Evolutionary conservation across 75 land plant species (phyloP), one percentile per base, ranked within the genome.

Genomic region (Chamaecyparis obtusa): DNA sequence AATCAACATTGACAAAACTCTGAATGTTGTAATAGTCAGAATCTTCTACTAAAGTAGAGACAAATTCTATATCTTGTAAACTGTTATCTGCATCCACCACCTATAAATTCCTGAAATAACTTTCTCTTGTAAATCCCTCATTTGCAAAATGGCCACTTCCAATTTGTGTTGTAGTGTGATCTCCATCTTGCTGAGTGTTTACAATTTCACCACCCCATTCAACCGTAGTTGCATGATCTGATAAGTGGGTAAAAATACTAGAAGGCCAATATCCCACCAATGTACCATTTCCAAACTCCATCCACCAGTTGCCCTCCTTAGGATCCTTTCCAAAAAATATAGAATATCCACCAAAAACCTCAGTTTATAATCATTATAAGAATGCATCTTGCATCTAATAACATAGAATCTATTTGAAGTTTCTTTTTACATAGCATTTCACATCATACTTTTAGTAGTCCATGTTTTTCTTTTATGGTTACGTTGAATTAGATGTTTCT

Each of bases 161-260:
- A 97, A 97, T 97, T 64, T 96, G 93, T 14, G 99, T 97, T 33
- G 93, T 84, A 15, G 99, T 97, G 91, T 96, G 98, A 30, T 74
- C 88, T 5, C 94, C 93, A 76, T 88, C 79, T 60, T 92, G 49
- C 43, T 92, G 81, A 1, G 91, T 84, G 87, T 97, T 93, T 64
- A 96, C 95, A 80, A 97, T 86, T 90, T 97, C 99, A 0, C 99
- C 99, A 9, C 99, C 99, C 98, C 98, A 97, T 88, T 97, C 96
- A 56, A 97, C 93, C 93, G 95, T 93, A 33, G 90, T 93, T 16
- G 96, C 96, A 13, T 86, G 94, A 88, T 97, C 96, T 14, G 94
- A 86, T 77, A 97, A 86, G 89, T 96, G 94, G 17, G 95, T 91
- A 88, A 97, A 97, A 30, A 97, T 91, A 88, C 86, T 89, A 5